Evolutionary conservation across 2,329 filamentous ascomycete species (phyloP), one percentile per base, ranked within the genome.

Genomic region (Colletotrichum sp.): DNA sequence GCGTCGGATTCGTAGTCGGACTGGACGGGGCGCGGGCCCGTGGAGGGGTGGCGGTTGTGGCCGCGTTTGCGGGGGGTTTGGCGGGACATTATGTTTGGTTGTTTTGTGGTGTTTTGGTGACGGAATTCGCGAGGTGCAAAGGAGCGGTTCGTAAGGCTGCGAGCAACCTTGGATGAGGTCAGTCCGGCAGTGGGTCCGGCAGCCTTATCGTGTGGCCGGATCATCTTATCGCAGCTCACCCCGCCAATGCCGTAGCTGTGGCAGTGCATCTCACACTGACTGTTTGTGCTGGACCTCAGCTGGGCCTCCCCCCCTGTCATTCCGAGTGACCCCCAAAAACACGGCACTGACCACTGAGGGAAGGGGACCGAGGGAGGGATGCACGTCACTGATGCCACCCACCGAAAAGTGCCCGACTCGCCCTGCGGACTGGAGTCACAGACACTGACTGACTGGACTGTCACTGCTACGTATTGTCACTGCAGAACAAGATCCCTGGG

Each of bases 1-100:
- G 87, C 88, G 81, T 93, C 92, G 75, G 91, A 93, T 78, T 94
- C 91, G 84, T 93, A 93, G 82, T 93, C 91, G 61, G 89, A 90
- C 33, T 84, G 80, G 24, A 74, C 70, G 8, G 70, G 72, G 13
- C 72, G 72, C 15, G 72, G 72, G 61, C 83, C 83, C 18, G 83
- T 84, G 11, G 84, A 85, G 12, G 83, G 80, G 66, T 87, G 84
- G 66, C 84, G 83, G 74, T 79, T 83, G 78, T 86, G 85, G 70
- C 75, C 65, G 79, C 77, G 79, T 73, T 84, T 83, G 69, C 82
- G 82, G 54, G 87, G 85, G 33, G 86, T 86, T 77, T 81, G 77
- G 57, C 83, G 83, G 76, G 84, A 88, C 87, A 89, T 89, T 58
- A 68, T 61, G 18, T 13, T 34, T 62, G 4, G 16, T 31, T 29